Conservation (phyloP, 768 basidiomycete species). For the Tricholoma sp. region DNA sequence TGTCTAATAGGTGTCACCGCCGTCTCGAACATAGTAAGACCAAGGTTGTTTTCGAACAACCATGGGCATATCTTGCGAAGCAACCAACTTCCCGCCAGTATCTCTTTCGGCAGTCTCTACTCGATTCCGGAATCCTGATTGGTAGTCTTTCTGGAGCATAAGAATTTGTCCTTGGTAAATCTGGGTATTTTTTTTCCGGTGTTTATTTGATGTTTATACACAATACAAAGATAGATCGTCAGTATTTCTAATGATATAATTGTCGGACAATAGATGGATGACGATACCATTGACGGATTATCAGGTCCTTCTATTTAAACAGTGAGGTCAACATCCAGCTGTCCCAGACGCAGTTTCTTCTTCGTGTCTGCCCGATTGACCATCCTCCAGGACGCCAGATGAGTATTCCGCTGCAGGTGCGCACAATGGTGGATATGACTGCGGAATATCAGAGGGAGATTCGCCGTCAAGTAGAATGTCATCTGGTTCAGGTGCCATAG, state of each 20-base stretch:
- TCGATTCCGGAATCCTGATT: background rate
- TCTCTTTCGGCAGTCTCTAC: slow-evolving; percentile 25
- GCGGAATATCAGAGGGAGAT: slow-evolving; percentile 9
- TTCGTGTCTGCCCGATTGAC: slow-evolving; percentile 10
- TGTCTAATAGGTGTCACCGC: slow-evolving; percentile 64
- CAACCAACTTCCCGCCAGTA: slow-evolving; percentile 21
- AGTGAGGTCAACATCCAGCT: slow-evolving; percentile 2
- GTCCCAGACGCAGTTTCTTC: background rate
- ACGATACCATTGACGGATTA: background rate
- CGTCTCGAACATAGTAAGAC: slow-evolving; percentile 54
- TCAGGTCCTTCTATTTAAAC: background rate
- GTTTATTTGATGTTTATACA: background rate
- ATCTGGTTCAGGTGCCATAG: slow-evolving; percentile 58
- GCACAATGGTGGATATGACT: slow-evolving; percentile 10
- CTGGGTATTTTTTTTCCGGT: background rate
- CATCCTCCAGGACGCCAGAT: slow-evolving; percentile 22
- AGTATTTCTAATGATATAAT: background rate
- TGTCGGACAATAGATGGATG: background rate
- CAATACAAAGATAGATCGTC: background rate
- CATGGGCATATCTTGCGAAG: background rate
- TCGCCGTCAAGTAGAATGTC: slow-evolving; percentile 32
- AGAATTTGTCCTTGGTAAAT: slow-evolving; percentile 1
- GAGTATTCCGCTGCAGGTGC: slow-evolving; percentile 10
- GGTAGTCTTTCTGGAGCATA: slow-evolving; percentile 1
- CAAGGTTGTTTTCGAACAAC: too few species aligned